Base-by-base conservation (phyloP, 2,329 filamentous ascomycete species). In the Colletotrichum melonis region DNA sequence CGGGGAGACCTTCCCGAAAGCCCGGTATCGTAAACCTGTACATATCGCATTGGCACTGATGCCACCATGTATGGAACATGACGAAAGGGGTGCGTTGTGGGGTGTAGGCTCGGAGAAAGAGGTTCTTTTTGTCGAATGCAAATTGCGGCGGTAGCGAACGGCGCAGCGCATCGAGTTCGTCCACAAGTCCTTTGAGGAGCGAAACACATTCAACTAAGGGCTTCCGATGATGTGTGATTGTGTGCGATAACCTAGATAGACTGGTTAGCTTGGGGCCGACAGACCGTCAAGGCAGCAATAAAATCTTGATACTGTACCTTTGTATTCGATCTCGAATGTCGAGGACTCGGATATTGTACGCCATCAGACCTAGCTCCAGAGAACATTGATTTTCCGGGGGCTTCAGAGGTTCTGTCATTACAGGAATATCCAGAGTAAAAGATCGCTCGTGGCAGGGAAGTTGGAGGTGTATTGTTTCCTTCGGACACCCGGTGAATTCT, bases 51-150 rank as follows among this genome's bases (percentile, higher is more conserved):
- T 78, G 77, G 0, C 75, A 74, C 26, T 78, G 77, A 54, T 78
- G 77, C 76, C 76, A 78, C 77, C 77, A 78, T n/a, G 75, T 74
- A 30, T 78, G 77, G 0, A 78, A 60, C 77, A 78, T 78, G 9
- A 78, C 35, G 3, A 75, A 78, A 0, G 77, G 67, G 0, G 76
- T 78, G 8, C 77, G 64, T 1, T 74, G 76, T 5, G 75, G 75
- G 0, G 76, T 76, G 16, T 76, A 78, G 0, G 77, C 75, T 1
- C 76, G 75, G 0, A 78, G 55, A 7, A 76, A 78, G 9, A 78
- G 70, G 4, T 74, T 68, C 56, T 76, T 59, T 4, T 65, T 58
- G 38, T 78, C 75, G 11, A 76, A 71, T 6, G 58, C 57, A 9
- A 76, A 78, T 1, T 67, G 62, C 2, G 49, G 7, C 0, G 77